Conservation (phyloP, 805 yeast species). For the Saccharomycopsis lassenensis region DNA sequence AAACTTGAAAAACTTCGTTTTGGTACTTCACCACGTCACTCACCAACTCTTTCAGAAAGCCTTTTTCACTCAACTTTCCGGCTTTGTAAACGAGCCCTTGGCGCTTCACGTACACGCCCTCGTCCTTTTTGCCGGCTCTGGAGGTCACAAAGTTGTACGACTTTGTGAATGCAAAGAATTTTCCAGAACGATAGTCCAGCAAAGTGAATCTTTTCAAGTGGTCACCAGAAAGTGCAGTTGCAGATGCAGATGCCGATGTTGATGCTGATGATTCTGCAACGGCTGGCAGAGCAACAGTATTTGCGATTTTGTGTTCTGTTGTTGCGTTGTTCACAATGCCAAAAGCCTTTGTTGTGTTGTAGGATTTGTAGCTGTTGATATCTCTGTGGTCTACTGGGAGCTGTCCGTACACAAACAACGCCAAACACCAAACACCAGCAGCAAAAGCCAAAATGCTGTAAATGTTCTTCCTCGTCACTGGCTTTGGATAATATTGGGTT, state of each 20-base stretch:
- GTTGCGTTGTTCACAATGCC: constrained; percentile 1
- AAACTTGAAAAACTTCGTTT: constrained; percentile 30
- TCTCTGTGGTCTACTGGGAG: constrained; percentile 17
- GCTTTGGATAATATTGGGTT: constrained; percentile 10
- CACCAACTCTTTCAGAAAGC: constrained; percentile 21
- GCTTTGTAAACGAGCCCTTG: constrained; percentile 21
- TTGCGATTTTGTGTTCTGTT: not conserved
- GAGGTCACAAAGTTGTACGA: constrained; percentile 21
- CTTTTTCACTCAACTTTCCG: constrained; percentile 24
- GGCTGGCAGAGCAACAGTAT: not conserved
- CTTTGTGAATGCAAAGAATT: constrained; percentile 22
- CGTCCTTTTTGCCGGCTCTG: constrained; percentile 26
- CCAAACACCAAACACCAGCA: constrained; percentile 22
- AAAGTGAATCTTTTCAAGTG: constrained; percentile 21
- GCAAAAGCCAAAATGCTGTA: constrained; percentile 12
- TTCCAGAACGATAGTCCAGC: constrained; percentile 23
- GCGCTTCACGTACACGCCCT: constrained; percentile 30
- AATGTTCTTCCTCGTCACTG: constrained; percentile 8
- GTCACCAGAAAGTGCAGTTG: not conserved
- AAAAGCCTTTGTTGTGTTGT: constrained; percentile 10
- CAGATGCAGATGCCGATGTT: constrained; percentile 2
- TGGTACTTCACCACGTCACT: constrained; percentile 30
- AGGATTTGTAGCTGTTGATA: constrained; percentile 17
- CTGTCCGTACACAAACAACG: constrained; percentile 21
- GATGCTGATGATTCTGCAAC: not conserved